A percentile compares a stretch with the other conserved stretches of the same genome.
Conservation (phyloP, 169 alveolate species). For the Eimeria tenella region DNA sequence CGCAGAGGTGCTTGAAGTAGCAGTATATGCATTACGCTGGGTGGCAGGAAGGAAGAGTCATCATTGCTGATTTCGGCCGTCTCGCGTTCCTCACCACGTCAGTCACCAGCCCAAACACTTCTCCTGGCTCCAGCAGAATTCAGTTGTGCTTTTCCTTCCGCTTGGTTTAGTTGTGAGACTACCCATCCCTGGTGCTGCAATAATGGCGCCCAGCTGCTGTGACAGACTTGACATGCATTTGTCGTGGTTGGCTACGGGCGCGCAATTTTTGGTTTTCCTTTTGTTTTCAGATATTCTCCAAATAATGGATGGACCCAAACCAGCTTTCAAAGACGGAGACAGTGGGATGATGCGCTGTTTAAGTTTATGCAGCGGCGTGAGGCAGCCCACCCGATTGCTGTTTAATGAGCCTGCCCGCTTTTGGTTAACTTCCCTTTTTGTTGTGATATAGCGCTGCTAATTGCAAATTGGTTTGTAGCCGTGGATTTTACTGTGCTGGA, state of each 20-base stretch:
- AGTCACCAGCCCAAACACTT: not conserved
- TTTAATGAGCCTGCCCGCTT: not conserved
- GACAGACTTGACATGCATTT: too few species aligned
- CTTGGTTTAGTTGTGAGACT: not conserved
- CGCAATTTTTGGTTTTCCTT: not conserved
- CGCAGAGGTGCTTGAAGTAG: too few species aligned
- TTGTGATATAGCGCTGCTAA: too few species aligned
- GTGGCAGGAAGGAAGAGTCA: constrained; percentile 27
- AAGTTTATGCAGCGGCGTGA: constrained; percentile 22
- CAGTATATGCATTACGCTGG: not conserved
- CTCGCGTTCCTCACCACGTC: constrained; percentile 25
- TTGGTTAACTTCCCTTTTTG: too few species aligned
- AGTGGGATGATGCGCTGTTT: constrained; percentile 57
- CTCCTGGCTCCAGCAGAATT: not conserved
- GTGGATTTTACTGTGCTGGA: too few species aligned
- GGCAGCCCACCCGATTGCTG: not conserved
- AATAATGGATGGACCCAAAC: constrained; percentile 51
- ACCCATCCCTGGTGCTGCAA: too few species aligned
- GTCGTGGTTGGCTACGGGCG: too few species aligned
- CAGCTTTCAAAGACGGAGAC: constrained; percentile 58
- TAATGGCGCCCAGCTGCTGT: too few species aligned
- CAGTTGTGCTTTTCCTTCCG: not conserved
- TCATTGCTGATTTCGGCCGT: constrained; percentile 25
- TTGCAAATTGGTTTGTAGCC: too few species aligned
- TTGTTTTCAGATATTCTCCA: constrained; percentile 43